phyloP scores from a whole-genome alignment of 2,329 filamentous ascomycete species.

The Apiospora hydei region DNA sequence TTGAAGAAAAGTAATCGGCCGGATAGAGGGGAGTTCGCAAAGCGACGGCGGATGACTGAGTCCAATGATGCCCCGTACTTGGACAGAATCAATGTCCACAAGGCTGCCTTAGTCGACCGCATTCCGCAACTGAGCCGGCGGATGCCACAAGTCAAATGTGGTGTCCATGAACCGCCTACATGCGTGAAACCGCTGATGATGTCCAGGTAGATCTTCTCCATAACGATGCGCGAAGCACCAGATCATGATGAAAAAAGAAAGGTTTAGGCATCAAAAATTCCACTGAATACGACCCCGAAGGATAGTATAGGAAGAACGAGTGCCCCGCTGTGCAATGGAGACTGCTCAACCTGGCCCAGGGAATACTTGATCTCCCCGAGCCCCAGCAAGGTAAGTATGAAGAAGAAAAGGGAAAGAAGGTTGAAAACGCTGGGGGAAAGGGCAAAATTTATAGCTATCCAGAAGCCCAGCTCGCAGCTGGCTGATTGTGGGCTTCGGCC shows the following conservation, averaged over 20 bases:
- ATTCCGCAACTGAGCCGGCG: no score
- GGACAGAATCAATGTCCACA: not conserved
- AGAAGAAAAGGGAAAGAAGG: constrained; percentile 43
- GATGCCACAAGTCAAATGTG: no score
- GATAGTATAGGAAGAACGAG: constrained; percentile 53
- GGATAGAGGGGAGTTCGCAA: no score
- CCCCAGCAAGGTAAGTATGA: constrained; percentile 57
- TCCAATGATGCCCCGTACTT: no score
- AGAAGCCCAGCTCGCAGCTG: not conserved
- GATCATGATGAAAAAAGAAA: constrained; percentile 27
- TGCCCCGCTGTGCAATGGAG: constrained; percentile 59
- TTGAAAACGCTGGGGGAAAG: not conserved
- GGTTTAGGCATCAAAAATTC: constrained; percentile 52
- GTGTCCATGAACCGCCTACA: no score
- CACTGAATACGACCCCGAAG: constrained; percentile 56
- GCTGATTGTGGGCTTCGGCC: constrained; percentile 2
- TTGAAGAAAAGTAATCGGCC: no score
- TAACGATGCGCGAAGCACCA: constrained; percentile 28
- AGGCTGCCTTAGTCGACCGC: not conserved
- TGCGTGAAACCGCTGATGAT: no score
- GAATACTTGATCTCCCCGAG: constrained; percentile 49
- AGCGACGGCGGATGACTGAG: no score
- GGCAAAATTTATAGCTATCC: not conserved
- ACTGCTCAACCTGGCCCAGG: constrained; percentile 48
- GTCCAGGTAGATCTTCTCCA: constrained; percentile 23